These are phyloP conservation scores for Colletotrichum somersetense DNA, from an alignment of 2,329 filamentous ascomycete species.

Conservation along the genomic window DNA sequence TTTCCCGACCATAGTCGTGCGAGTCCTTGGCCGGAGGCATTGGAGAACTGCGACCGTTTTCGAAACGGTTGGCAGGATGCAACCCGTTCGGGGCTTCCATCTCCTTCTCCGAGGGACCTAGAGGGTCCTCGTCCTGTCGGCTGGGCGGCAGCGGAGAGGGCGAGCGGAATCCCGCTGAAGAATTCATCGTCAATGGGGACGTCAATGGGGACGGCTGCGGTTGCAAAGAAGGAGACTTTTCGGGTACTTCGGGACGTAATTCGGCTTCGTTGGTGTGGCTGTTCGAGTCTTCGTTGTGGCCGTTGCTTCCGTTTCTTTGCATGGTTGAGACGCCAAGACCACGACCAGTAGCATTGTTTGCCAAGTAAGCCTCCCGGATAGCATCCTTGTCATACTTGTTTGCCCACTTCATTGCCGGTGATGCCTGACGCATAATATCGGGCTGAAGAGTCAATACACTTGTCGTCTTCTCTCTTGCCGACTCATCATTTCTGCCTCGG, in stretches of 20 bases:
- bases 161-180: conserved; percentile 30
- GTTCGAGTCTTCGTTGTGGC: conserved; percentile 46
- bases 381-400: conserved; percentile 93
- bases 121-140: conserved; percentile 41
- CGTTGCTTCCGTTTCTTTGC: conserved; percentile 54
- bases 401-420: conserved; percentile 96
- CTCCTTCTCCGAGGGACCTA: conserved; percentile 54
- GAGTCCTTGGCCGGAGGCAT: conserved; percentile 54
- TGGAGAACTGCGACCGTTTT: conserved; percentile 53
- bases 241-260: conserved; percentile 56
- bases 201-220: conserved; percentile 46
- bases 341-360: conserved; percentile 78
- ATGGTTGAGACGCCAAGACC: conserved; percentile 66
- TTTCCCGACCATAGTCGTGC: conserved; percentile 52
- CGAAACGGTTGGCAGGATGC: conserved; percentile 53
- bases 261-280: conserved; percentile 52
- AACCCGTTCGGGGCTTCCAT: conserved; percentile 50
- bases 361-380: conserved; percentile 87
- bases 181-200: conserved; percentile 46
- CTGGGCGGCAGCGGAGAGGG: conserved; percentile 27
- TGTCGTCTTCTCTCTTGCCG: conserved; percentile 80
- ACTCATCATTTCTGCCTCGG: conserved; percentile 68
- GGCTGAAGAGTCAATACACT: conserved; percentile 92
- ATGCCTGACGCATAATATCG: conserved; percentile 86
- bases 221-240: conserved; percentile 53